These are phyloP conservation scores for Penicillium paxilli DNA, from an alignment of 495 filamentous ascomycete genomes.

Conservation along the genomic window DNA sequence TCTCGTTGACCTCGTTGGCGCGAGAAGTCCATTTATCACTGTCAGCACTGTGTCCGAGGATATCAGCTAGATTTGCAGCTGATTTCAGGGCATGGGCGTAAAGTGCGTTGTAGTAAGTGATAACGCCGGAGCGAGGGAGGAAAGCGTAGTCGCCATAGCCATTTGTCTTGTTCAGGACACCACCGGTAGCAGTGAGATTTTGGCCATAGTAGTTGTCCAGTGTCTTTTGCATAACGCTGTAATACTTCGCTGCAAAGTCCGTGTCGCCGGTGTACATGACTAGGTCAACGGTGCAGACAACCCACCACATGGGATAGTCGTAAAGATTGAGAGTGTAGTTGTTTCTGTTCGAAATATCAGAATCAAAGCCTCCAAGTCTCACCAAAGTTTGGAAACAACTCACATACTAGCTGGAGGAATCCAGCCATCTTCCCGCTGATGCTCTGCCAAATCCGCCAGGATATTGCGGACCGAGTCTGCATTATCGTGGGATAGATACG, in stretches of 20 bases:
- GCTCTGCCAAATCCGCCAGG: conserved; percentile 43
- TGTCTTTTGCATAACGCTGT: conserved; percentile 34
- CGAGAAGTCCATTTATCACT: conserved; percentile 35
- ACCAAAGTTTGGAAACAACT: background rate
- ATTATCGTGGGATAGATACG: conserved; percentile 44
- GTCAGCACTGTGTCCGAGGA: conserved; percentile 27
- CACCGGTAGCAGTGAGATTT: conserved; percentile 15
- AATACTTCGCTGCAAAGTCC: conserved; percentile 25
- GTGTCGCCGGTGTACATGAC: conserved; percentile 46
- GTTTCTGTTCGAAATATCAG: conserved; percentile 17
- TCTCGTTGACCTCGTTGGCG: conserved; percentile 26
- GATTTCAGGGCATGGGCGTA: conserved; percentile 44
- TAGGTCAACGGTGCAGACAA: conserved; percentile 40
- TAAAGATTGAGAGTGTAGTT: conserved; percentile 44
- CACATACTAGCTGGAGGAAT: conserved; percentile 49
- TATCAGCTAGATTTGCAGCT: conserved; percentile 38
- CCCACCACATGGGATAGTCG: conserved; percentile 51
- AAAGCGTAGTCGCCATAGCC: conserved; percentile 52
- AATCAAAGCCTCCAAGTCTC: background rate
- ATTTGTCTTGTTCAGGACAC: conserved; percentile 37
- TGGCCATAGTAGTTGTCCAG: conserved; percentile 30
- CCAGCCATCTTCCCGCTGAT: conserved; percentile 49
- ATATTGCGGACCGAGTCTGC: conserved; percentile 37
- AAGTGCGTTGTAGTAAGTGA: conserved; percentile 50
- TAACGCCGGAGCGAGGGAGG: conserved; percentile 39